These are phyloP conservation scores for Nothophytophthora sp. DNA, from an alignment of 352 stramenopile genomes.

Conservation along the genomic window DNA sequence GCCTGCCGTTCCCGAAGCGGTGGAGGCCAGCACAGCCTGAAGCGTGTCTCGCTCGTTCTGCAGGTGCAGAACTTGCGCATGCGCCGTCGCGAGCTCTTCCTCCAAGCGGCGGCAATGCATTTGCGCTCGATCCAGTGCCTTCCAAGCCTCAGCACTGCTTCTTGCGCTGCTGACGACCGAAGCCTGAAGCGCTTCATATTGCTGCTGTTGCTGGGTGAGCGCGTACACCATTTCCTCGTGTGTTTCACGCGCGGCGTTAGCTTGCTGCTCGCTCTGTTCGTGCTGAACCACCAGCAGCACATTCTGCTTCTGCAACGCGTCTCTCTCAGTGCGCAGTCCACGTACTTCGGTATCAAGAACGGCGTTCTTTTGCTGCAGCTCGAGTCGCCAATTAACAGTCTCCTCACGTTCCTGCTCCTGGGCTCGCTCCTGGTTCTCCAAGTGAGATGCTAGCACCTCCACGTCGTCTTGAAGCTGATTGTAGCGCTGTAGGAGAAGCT, in stretches of 20 bases:
- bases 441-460: conserved; percentile 51
- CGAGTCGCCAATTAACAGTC: conserved; percentile 17
- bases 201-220: conserved; percentile 43
- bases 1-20: conserved; percentile 13
- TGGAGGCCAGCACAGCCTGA: conserved; percentile 31
- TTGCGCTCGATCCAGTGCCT: conserved; percentile 48
- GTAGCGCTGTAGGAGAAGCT: conserved; percentile 14
- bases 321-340: conserved; percentile 43
- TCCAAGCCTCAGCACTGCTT: conserved; percentile 31
- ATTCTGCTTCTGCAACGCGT: conserved; percentile 46
- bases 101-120: conserved; percentile 51
- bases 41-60: conserved; percentile 43
- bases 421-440: conserved; percentile 41
- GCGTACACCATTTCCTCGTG: conserved; percentile 55
- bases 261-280: conserved; percentile 23
- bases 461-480: conserved; percentile 60
- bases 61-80: conserved; percentile 45
- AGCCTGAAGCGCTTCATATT: conserved; percentile 32
- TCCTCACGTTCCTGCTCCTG: conserved; percentile 28
- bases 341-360: conserved; percentile 31
- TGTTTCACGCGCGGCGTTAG: conserved; percentile 24
- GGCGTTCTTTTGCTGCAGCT: conserved; percentile 19
- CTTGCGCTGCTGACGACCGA: conserved; percentile 16
- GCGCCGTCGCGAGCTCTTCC: conserved; percentile 43
- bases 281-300: conserved; percentile 15